Evolutionary conservation across 805 yeast species (phyloP), one percentile per base, ranked within the genome.

Genomic region (Candida berthetii): DNA sequence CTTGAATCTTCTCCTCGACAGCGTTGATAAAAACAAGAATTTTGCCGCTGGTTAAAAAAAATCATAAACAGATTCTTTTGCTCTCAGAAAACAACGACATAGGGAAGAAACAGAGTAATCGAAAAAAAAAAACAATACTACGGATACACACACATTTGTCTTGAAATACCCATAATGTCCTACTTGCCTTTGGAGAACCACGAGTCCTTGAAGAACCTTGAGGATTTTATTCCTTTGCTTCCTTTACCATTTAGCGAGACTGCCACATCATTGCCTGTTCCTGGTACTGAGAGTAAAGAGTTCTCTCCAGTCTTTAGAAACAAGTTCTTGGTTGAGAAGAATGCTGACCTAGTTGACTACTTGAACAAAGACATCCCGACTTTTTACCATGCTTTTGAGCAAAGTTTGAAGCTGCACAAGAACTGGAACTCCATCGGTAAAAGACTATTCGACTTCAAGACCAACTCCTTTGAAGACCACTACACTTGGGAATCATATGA

Each of bases 271-370:
- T 37, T 35, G 2, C 47, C 59, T 3, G 39, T 56, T 13, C 53
- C 56, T 4, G 53, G 48, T 4, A 46, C 57, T 1, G 47, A 48
- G 33, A 48, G 48, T 8, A 62, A 62, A 2, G 82, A 80, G 7
- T 73, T 58, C 55, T 74, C 84, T 22, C 69, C 75, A 2, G 55
- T 74, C 8, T 82, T 69, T 53, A 62, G 87, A 42, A 77, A 68
- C 49, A 56, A 58, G 11, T 49, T 60, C 13, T 48, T 64, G 6
- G 43, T 3, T 6, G n/a, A 27, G n/a, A 19, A 45, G 14, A 53
- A 44, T 3, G 64, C 60, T 20, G 49, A 52, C 13, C 52, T 62
- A 15, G 60, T 73, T 18, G 59, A 63, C 13, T 46, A 61, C 35
- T 42, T 75, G n/a, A 72, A 73, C 45, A 71, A 74, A 1, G 52